Percentiles rank a stretch among this genome's conserved stretches.
Evolutionary conservation across 1,284 basidiomycete species (phyloP).

Genomic region (Trichosporon coremiiforme): DNA sequence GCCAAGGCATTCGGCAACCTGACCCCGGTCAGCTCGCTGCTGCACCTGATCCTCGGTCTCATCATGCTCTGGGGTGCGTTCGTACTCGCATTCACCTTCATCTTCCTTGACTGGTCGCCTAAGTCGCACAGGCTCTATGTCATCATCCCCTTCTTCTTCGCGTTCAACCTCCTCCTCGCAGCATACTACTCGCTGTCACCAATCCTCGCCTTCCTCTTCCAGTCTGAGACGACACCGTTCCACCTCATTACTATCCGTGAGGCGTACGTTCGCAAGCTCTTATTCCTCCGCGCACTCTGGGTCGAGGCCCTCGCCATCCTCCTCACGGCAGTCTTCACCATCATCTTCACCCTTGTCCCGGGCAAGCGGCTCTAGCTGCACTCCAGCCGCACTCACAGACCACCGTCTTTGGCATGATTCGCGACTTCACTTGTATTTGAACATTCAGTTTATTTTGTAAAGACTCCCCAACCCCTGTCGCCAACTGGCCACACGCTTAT

Average conservation of each 20-base stretch:
- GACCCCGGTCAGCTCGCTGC: constrained; percentile 83
- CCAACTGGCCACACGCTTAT: not conserved
- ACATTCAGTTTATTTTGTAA: constrained; percentile 8
- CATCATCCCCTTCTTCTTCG: constrained; percentile 90
- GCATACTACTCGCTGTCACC: constrained; percentile 97
- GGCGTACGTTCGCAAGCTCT: constrained; percentile 85
- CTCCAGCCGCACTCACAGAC: not conserved
- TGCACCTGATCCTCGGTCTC: constrained; percentile 79
- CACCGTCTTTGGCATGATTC: not conserved
- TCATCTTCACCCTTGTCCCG: constrained; percentile 51
- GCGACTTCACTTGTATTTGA: constrained; percentile 5
- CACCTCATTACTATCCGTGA: constrained; percentile 84
- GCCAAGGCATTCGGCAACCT: constrained; percentile 97
- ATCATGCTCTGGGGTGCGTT: constrained; percentile 89
- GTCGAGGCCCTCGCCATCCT: constrained; percentile 59
- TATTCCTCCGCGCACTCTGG: constrained; percentile 85
- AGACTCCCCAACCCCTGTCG: not conserved
- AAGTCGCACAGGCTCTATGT: constrained; percentile 92
- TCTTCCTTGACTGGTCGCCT: constrained; percentile 89
- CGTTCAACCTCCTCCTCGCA: constrained; percentile 83
- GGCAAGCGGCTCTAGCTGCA: constrained; percentile 43
- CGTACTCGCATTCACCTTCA: constrained; percentile 82
- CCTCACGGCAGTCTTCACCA: constrained; percentile 49
- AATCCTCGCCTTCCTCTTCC: constrained; percentile 60
- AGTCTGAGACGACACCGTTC: constrained; percentile 71